Evolutionary conservation across 2,329 filamentous ascomycete species (phyloP), one percentile per base, ranked within the genome.

Genomic region (Calonectria leucothoes): DNA sequence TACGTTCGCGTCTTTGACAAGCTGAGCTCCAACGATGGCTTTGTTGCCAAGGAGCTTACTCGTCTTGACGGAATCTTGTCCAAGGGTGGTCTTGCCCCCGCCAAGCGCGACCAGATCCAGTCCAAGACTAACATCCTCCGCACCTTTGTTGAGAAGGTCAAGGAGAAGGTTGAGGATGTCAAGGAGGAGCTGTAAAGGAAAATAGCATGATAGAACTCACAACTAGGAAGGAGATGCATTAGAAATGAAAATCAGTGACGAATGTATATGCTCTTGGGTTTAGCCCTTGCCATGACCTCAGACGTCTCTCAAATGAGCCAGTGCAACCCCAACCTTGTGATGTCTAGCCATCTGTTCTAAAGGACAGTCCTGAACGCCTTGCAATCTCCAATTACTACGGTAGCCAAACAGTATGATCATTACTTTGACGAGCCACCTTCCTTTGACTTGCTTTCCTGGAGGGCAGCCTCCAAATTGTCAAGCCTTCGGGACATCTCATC

Each of bases 1-100:
- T 98, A 99, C 85, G 89, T 97, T 84, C 95, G 94, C 84, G 95
- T 98, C 69, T 94, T 97, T 74, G 91, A 94, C 83, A 98, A 98
- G 92, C 87, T 97, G 76, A 89, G 88, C 83, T 89, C 93, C 84
- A 97, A 94, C 86, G 89, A 94, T 74, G 93, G 89, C 66, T 98
- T 95, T 82, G 95, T 92, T 63, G 87, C 91, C 82, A 98, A 98
- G 92, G 96, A 98, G 89, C 88, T 96, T 75, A 89, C 92, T 74
- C 91, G 96, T 76, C 89, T 98, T 75, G 90, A 95, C 80, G 92
- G 93, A 78, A 91, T 98, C 78, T 87, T 98, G 75, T 90, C 91
- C 86, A 98, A 98, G 91, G 95, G 96, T 75, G 95, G 94, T 74
- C 89, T 98, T 64, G 94, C 94, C 6, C 92, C 92, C 31, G 89